phyloP scores from a whole-genome alignment of 2,329 filamentous ascomycete species.

The Xylariaceae sp. region DNA sequence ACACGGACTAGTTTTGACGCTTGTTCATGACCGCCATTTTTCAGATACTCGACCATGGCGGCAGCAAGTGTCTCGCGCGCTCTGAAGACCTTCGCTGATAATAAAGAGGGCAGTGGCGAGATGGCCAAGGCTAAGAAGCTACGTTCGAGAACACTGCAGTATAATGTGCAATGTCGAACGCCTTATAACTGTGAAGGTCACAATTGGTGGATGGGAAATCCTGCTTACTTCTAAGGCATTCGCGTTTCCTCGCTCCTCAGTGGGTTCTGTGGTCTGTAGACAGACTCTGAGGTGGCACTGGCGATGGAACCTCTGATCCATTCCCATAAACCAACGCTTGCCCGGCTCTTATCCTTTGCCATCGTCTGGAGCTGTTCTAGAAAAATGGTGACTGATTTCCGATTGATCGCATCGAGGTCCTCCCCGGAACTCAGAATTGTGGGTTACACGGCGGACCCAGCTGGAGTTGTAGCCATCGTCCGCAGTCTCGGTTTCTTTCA shows the following conservation, averaged over 20 bases:
- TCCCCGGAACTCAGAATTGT: constrained; percentile 12
- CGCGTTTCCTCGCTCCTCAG: constrained; percentile 20
- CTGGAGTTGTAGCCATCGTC: constrained; percentile 18
- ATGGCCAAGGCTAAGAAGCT: constrained; percentile 17
- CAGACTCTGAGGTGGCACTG: constrained; percentile 23
- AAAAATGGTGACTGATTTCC: constrained; percentile 20
- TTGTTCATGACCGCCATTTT: constrained; percentile 20
- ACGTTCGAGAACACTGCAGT: constrained; percentile 16
- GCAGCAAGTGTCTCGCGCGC: constrained; percentile 15
- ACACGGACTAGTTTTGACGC: constrained; percentile 24
- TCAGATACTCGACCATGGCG: constrained; percentile 22
- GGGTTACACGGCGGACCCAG: constrained; percentile 15
- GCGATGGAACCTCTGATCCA: constrained; percentile 23
- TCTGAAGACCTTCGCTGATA: constrained; percentile 8
- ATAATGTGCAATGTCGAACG: too few relatives aligned
- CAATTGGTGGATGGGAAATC: too few relatives aligned
- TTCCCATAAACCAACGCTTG: constrained; percentile 12
- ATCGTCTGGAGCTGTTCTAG: constrained; percentile 13
- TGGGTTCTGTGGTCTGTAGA: constrained; percentile 28
- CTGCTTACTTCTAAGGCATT: constrained; percentile 23
- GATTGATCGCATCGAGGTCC: constrained; percentile 23
- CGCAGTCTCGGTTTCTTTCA: constrained; percentile 19
- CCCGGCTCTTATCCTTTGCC: constrained; percentile 4
- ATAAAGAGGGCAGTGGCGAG: constrained; percentile 11
- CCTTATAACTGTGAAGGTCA: too few relatives aligned